Evolutionary conservation across 2,329 filamentous ascomycete genomes (phyloP).

Genomic region (Bipolaris gigantea): DNA sequence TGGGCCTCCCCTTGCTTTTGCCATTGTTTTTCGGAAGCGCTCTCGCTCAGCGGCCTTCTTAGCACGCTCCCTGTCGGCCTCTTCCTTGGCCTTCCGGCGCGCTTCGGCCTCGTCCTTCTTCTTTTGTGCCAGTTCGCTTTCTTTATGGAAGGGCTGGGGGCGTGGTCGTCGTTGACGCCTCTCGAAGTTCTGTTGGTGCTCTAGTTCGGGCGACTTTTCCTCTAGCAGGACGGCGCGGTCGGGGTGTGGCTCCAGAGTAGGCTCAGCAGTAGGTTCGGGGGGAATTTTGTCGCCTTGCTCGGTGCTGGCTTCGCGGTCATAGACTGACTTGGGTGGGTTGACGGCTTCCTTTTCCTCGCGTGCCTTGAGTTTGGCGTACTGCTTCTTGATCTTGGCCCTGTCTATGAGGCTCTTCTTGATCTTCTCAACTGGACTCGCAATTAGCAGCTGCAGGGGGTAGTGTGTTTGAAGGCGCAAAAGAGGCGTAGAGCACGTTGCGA

Average conservation of each 20-base stretch:
- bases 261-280: conserved; percentile 27
- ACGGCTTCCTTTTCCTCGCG: conserved; percentile 50
- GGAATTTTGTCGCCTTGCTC: conserved; percentile 30
- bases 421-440: conserved; percentile 65
- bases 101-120: conserved; percentile 66
- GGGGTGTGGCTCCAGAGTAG: conserved; percentile 60
- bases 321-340: conserved; percentile 41
- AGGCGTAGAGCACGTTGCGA: background rate
- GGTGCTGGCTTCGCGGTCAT: conserved; percentile 37
- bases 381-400: conserved; percentile 90
- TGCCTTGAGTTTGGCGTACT: conserved; percentile 84
- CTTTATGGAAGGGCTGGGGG: conserved; percentile 48
- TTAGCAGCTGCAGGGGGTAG: conserved; percentile 4
- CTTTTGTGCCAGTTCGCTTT: conserved; percentile 52
- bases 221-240: conserved; percentile 63
- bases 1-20: conserved; percentile 62
- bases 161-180: conserved; percentile 32
- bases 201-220: conserved; percentile 32
- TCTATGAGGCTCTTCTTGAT: conserved; percentile 88
- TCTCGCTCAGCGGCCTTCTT: conserved; percentile 63
- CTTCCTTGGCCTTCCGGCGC: conserved; percentile 61
- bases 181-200: conserved; percentile 17
- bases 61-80: conserved; percentile 63
- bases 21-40: conserved; percentile 69
- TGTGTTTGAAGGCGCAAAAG: background rate